Percentiles rank a stretch among this genome's conserved stretches.
Conservation (phyloP, 1,139 yeast species). For the Suhomyces atakaporum region DNA sequence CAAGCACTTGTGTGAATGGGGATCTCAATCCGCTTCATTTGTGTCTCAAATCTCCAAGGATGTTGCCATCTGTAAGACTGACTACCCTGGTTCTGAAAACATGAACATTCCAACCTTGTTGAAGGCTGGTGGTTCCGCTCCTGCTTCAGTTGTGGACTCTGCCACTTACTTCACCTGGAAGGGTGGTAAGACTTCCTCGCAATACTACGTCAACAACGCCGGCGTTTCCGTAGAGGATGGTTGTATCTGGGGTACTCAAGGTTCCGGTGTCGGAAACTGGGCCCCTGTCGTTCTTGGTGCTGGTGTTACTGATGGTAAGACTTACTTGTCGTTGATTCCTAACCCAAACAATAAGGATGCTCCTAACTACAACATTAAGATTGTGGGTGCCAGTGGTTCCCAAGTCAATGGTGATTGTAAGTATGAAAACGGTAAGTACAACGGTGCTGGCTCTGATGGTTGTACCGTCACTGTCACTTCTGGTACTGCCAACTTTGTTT, state of each 20-base stretch:
- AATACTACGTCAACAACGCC: slow-evolving; percentile 79
- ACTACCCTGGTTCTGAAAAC: slow-evolving; percentile 87
- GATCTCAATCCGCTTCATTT: slow-evolving; percentile 61
- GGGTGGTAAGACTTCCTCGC: slow-evolving; percentile 70
- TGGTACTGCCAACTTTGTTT: slow-evolving; percentile 70
- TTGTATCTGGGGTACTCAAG: slow-evolving; percentile 71
- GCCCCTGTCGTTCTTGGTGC: slow-evolving; percentile 82
- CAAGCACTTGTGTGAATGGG: slow-evolving; percentile 78
- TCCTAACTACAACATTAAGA: slow-evolving; percentile 68
- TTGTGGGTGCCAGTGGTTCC: slow-evolving; percentile 58
- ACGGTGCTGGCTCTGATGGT: slow-evolving; percentile 68
- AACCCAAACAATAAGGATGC: slow-evolving; percentile 71
- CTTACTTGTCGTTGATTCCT: slow-evolving; percentile 77
- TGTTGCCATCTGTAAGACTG: slow-evolving; percentile 83
- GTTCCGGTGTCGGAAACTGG: slow-evolving; percentile 78
- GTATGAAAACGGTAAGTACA: slow-evolving; percentile 64
- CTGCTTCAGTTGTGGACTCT: slow-evolving; percentile 67
- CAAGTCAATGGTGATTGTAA: slow-evolving; percentile 60
- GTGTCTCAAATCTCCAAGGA: slow-evolving; percentile 54
- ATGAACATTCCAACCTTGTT: slow-evolving; percentile 81
- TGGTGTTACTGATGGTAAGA: slow-evolving; percentile 60
- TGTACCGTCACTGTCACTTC: slow-evolving; percentile 72
- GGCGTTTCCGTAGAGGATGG: slow-evolving; percentile 75
- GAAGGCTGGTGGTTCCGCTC: slow-evolving; percentile 55
- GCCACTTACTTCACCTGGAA: slow-evolving; percentile 64